phyloP scores from a whole-genome alignment of 1,284 basidiomycete species.

The Heterobasidion occidentale region DNA sequence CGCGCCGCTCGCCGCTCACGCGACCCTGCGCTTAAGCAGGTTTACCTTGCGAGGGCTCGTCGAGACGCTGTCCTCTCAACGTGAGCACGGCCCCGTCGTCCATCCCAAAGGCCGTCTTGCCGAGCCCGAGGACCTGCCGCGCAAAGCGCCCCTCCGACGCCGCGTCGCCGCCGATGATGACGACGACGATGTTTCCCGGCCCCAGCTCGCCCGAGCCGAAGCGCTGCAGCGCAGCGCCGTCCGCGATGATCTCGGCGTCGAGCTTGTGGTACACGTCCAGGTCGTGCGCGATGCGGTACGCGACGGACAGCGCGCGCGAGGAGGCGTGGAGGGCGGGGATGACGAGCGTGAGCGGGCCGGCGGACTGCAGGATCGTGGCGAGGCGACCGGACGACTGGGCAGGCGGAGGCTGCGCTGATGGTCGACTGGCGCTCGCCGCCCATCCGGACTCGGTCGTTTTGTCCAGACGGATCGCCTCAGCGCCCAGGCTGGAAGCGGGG shows the following conservation, averaged over 20 bases:
- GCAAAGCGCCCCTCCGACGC: slow-evolving; percentile 7
- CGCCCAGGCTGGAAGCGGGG: not conserved
- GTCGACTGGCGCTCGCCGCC: not conserved
- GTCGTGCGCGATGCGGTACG: slow-evolving; percentile 59
- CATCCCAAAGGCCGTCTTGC: slow-evolving; percentile 23
- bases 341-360: slow-evolving; percentile 47
- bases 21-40: not conserved
- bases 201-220: slow-evolving; percentile 17
- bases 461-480: not conserved
- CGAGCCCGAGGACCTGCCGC: slow-evolving; percentile 13
- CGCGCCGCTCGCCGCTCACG: not conserved
- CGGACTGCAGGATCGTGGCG: slow-evolving; percentile 51
- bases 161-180: slow-evolving; percentile 27
- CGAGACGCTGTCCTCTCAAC: slow-evolving; percentile 16
- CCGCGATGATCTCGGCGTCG: slow-evolving; percentile 51
- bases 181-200: slow-evolving; percentile 50
- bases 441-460: slow-evolving; percentile 6
- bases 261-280: slow-evolving; percentile 64
- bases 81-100: slow-evolving; percentile 4
- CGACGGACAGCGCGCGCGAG: slow-evolving; percentile 34
- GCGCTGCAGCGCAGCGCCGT: slow-evolving; percentile 29
- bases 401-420: no score
- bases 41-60: slow-evolving; percentile 22
- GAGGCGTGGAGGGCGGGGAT: slow-evolving; percentile 28
- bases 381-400: slow-evolving; percentile 39